Conservation (phyloP, 179 eudicot species). For the Pouteria campechiana region DNA sequence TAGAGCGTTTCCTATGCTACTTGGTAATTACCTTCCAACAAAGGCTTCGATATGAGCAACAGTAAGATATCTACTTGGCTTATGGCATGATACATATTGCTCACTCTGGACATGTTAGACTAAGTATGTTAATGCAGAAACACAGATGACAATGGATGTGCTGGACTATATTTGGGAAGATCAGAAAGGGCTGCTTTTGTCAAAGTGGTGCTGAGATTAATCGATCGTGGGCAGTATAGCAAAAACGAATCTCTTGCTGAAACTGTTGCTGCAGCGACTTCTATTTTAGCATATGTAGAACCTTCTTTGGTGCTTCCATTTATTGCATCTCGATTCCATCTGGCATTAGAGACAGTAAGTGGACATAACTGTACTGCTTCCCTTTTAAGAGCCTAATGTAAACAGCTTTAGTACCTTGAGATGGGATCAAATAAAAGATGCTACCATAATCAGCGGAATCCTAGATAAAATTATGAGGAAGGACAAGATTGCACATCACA, state of each 20-base stretch:
- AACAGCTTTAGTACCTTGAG: no score
- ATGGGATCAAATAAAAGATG: no score
- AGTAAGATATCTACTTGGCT: conserved; percentile 32
- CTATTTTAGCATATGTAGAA: conserved; percentile 82
- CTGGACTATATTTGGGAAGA: conserved; percentile 47
- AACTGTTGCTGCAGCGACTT: conserved; percentile 89
- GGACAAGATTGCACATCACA: no score
- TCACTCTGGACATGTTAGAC: no score
- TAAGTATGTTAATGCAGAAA: conserved; percentile 46
- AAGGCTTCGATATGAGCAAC: conserved; percentile 70
- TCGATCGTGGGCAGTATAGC: conserved; percentile 98
- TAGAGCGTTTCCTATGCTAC: conserved; percentile 76
- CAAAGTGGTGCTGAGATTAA: conserved; percentile 53
- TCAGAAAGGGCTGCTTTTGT: conserved; percentile 72
- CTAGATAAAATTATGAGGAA: no score
- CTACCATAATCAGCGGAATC: no score
- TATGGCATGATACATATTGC: no score
- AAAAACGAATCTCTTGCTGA: conserved; percentile 80
- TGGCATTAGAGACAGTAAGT: conserved; percentile 98
- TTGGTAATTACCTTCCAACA: conserved; percentile 71
- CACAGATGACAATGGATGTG: conserved; percentile 18
- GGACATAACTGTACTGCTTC: no score
- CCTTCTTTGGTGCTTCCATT: conserved; percentile 93
- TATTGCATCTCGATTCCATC: conserved; percentile 71
- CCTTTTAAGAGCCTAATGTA: no score